Conservation (phyloP, 805 yeast species). For the Alloascoidea hylecoeti region DNA sequence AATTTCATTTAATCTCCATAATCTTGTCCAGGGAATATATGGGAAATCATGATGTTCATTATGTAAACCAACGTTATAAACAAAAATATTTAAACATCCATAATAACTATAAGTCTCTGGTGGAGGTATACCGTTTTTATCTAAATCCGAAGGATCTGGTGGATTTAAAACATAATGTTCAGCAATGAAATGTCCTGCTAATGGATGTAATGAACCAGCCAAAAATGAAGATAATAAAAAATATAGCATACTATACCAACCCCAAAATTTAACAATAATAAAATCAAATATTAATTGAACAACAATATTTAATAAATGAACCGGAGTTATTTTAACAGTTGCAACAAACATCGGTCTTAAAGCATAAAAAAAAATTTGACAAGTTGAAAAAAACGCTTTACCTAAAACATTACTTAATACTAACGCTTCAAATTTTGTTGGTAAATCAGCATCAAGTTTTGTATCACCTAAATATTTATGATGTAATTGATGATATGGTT, state of each 20-base stretch:
- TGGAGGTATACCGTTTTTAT: slow-evolving; percentile 30
- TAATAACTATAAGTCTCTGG: slow-evolving; percentile 82
- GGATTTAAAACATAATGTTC: slow-evolving; percentile 63
- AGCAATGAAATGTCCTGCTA: slow-evolving; percentile 93
- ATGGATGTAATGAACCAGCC: slow-evolving; percentile 88
- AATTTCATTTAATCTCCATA: slow-evolving; percentile 46
- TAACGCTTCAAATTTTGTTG: slow-evolving; percentile 66
- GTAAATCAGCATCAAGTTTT: slow-evolving; percentile 74
- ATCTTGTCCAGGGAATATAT: slow-evolving; percentile 77
- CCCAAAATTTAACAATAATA: slow-evolving; percentile 45
- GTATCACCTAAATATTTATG: slow-evolving; percentile 86
- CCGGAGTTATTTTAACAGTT: slow-evolving; percentile 54
- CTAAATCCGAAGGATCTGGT: too few species aligned
- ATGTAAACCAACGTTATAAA: slow-evolving; percentile 92
- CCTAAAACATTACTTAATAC: slow-evolving; percentile 68
- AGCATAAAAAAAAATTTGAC: slow-evolving; percentile 82
- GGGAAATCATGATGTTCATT: slow-evolving; percentile 96
- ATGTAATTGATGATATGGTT: slow-evolving; percentile 84
- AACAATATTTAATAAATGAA: slow-evolving; percentile 53
- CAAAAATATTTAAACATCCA: slow-evolving; percentile 61
- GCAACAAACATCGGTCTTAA: slow-evolving; percentile 81
- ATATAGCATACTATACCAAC: slow-evolving; percentile 48
- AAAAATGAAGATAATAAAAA: slow-evolving; percentile 66
- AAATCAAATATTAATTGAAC: slow-evolving; percentile 47
- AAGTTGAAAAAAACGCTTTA: slow-evolving; percentile 81